These are phyloP conservation scores for Diutina mesorugosa DNA, from an alignment of 1,139 yeast species.

Conservation along the genomic window DNA sequence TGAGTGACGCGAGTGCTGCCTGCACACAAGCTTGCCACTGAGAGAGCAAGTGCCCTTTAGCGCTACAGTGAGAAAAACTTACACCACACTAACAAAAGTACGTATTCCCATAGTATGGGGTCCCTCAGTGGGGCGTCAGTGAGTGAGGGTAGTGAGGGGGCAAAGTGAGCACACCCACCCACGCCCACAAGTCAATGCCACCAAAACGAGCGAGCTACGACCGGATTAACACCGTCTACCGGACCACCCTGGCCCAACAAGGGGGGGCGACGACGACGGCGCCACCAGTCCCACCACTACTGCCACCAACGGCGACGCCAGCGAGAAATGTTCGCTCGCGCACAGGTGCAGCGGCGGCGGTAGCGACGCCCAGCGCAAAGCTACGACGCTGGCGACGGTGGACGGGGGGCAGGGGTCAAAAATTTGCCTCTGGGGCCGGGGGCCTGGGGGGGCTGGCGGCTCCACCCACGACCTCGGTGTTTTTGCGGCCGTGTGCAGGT, in stretches of 20 bases:
- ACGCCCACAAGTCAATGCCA: not conserved
- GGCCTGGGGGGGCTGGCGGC: not conserved
- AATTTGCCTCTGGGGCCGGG: no score
- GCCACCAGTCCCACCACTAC: not conserved
- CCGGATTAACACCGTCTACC: not conserved
- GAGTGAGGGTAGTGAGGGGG: not conserved
- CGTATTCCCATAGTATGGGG: not conserved
- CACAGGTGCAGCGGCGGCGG: not conserved
- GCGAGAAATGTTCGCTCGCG: not conserved
- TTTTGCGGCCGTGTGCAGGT: not conserved
- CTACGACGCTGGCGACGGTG: not conserved
- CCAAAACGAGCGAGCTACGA: not conserved
- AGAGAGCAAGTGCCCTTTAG: not conserved
- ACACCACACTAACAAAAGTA: slow-evolving; percentile 1
- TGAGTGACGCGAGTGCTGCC: not conserved
- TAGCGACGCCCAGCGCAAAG: not conserved
- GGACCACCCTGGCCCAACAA: not conserved
- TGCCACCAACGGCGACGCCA: not conserved
- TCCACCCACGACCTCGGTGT: not conserved
- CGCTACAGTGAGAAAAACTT: not conserved
- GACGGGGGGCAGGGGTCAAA: not conserved
- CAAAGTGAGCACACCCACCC: not conserved
- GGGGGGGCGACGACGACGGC: not conserved
- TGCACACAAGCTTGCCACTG: not conserved
- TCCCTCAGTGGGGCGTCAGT: not conserved